Evolutionary conservation across 352 stramenopile genomes (phyloP).

Genomic region (Globisporangium mamillatum): DNA sequence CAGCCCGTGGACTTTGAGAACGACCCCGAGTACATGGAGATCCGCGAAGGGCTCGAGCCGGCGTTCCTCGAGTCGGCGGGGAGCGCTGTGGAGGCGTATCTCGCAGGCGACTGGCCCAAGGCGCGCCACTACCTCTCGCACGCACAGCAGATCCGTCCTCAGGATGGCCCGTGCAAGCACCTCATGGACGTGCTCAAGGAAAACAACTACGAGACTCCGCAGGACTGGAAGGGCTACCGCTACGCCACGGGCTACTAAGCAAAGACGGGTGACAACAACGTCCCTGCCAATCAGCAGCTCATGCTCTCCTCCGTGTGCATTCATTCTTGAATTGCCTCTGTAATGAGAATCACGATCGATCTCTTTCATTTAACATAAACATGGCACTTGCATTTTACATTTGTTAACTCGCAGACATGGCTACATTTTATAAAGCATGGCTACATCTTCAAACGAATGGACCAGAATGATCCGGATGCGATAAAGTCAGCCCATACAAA

Average conservation of each 20-base stretch:
- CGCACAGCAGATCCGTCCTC: slow-evolving; percentile 66
- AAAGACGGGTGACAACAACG: background rate
- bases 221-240: slow-evolving; percentile 90
- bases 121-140: slow-evolving; percentile 70
- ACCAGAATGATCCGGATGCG: background rate
- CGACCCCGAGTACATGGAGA: slow-evolving; percentile 80
- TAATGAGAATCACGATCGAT: background rate
- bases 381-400: background rate
- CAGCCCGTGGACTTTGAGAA: slow-evolving; percentile 79
- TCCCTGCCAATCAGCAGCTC: too few relatives aligned
- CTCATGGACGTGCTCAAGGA: slow-evolving; percentile 91
- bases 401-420: background rate
- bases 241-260: slow-evolving; percentile 76
- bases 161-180: slow-evolving; percentile 89
- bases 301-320: too few relatives aligned
- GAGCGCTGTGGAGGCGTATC: slow-evolving; percentile 72
- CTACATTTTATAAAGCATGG: background rate
- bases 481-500: background rate
- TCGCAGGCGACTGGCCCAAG: slow-evolving; percentile 73
- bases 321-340: background rate
- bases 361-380: slow-evolving; percentile 4
- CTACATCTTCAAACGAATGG: slow-evolving; percentile 4
- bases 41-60: slow-evolving; percentile 75
- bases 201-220: slow-evolving; percentile 80
- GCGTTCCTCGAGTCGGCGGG: slow-evolving; percentile 69